Percentiles rank a stretch among this genome's conserved stretches.
Conservation (phyloP, 306 rosid species). For the Prunus padus region DNA sequence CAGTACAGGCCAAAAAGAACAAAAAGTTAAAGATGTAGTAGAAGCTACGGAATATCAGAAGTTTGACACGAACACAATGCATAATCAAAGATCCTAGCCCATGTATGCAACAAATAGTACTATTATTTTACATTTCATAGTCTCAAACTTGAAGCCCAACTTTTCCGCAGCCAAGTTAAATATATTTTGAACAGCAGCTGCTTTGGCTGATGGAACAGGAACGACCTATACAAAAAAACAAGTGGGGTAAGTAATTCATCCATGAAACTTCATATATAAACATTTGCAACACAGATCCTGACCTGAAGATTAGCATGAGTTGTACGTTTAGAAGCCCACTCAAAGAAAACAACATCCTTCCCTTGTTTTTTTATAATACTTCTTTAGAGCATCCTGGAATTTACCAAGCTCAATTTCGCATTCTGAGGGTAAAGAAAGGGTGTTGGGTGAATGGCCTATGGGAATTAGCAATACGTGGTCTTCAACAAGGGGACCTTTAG, state of each 20-base stretch:
- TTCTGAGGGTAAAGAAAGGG: slow-evolving; percentile 56
- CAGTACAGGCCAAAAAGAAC: not conserved
- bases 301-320: slow-evolving; percentile 99
- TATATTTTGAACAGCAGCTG: slow-evolving; percentile 51
- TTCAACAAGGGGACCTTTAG: slow-evolving; percentile 91
- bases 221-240: slow-evolving; percentile 57
- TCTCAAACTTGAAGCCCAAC: slow-evolving; percentile 66
- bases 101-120: not conserved
- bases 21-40: not conserved
- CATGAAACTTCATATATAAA: not conserved
- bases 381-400: slow-evolving; percentile 67
- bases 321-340: slow-evolving; percentile 75
- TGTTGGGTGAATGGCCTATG: slow-evolving; percentile 73
- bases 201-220: slow-evolving; percentile 81
- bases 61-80: not conserved
- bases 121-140: slow-evolving; percentile 50
- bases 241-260: slow-evolving; percentile 3
- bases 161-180: slow-evolving; percentile 88
- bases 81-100: not conserved
- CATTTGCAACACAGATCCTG: slow-evolving; percentile 5
- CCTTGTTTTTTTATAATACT: slow-evolving; percentile 58
- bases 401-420: slow-evolving; percentile 57
- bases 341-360: slow-evolving; percentile 85
- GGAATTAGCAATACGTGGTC: slow-evolving; percentile 84
- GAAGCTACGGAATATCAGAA: slow-evolving; percentile 12